Conservation (phyloP, 495 filamentous ascomycete species). For the Cercophora samala region DNA sequence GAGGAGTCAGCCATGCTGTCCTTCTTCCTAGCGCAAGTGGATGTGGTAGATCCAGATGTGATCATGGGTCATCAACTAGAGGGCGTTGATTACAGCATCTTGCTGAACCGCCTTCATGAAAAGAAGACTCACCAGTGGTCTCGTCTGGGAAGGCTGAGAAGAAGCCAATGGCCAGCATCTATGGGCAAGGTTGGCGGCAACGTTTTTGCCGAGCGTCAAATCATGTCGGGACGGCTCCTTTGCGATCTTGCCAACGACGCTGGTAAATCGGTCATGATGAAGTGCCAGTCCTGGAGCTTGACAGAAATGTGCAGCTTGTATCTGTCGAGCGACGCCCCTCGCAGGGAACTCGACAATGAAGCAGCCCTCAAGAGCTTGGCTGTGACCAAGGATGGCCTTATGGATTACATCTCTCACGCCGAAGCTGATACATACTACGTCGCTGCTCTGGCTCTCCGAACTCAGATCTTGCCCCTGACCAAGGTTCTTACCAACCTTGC, state of each 20-base stretch:
- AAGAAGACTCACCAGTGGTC: slow-evolving; percentile 92
- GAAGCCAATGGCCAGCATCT: slow-evolving; percentile 81
- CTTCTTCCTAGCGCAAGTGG: slow-evolving; percentile 83
- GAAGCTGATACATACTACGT: slow-evolving; percentile 96
- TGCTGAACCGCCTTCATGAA: slow-evolving; percentile 82
- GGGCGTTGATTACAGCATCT: slow-evolving; percentile 90
- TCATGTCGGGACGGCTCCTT: slow-evolving; percentile 83
- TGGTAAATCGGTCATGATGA: slow-evolving; percentile 94
- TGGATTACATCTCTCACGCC: slow-evolving; percentile 90
- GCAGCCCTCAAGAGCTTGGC: slow-evolving; percentile 86
- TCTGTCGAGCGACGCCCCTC: slow-evolving; percentile 60
- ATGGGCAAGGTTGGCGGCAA: slow-evolving; percentile 81
- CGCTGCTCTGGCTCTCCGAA: slow-evolving; percentile 77
- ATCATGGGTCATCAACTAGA: slow-evolving; percentile 94
- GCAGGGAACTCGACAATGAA: slow-evolving; percentile 84
- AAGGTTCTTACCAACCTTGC: slow-evolving; percentile 95
- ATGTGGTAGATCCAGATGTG: slow-evolving; percentile 87
- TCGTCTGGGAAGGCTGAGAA: slow-evolving; percentile 78
- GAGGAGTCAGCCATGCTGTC: slow-evolving; percentile 78
- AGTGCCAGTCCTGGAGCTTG: slow-evolving; percentile 96
- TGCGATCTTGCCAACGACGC: slow-evolving; percentile 96
- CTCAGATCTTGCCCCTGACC: slow-evolving; percentile 89
- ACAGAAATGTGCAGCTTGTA: slow-evolving; percentile 95
- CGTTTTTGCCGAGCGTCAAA: slow-evolving; percentile 86
- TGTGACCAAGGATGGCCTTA: slow-evolving; percentile 72